Conservation (phyloP, 169 alveolate species). For the Cryptosporidium meleagridis region DNA sequence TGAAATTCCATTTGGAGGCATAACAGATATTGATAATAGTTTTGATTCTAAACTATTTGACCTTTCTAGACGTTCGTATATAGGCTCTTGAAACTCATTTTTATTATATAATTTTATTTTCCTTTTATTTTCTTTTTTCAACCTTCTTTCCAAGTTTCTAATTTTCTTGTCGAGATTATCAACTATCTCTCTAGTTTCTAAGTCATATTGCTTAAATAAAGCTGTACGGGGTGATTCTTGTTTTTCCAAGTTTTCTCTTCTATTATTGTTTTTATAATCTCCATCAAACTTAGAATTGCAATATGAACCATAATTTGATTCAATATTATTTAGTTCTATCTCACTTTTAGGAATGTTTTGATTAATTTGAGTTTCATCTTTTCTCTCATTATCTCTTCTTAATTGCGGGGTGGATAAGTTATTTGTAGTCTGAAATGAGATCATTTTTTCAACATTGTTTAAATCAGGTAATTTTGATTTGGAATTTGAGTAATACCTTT, state of each 20-base stretch:
- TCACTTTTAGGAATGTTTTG: not conserved
- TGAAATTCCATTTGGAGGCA: conserved; percentile 50
- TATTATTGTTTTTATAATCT: not conserved
- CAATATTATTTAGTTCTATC: not conserved
- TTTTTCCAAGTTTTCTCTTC: not conserved
- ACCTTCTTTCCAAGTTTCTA: conserved; percentile 13
- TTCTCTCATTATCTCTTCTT: not conserved
- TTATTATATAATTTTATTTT: not conserved
- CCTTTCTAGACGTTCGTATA: not conserved
- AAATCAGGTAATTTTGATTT: conserved; percentile 1
- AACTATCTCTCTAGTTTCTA: conserved; percentile 36
- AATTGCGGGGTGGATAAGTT: not conserved
- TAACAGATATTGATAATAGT: conserved; percentile 28
- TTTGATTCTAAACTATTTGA: conserved; percentile 16
- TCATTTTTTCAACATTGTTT: not conserved
- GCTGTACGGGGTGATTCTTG: not conserved
- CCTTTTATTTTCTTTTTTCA: not conserved
- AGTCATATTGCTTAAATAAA: not conserved
- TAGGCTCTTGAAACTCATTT: not conserved
- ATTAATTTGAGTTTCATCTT: not conserved
- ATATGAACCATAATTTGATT: not conserved
- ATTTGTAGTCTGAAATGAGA: not conserved
- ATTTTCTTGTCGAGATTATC: conserved; percentile 45
- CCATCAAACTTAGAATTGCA: not conserved
- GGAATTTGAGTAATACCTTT: conserved; percentile 12